These are phyloP conservation scores for Penstemon davidsonii DNA, from an alignment of 257 asterid genomes.

Conservation along the genomic window DNA sequence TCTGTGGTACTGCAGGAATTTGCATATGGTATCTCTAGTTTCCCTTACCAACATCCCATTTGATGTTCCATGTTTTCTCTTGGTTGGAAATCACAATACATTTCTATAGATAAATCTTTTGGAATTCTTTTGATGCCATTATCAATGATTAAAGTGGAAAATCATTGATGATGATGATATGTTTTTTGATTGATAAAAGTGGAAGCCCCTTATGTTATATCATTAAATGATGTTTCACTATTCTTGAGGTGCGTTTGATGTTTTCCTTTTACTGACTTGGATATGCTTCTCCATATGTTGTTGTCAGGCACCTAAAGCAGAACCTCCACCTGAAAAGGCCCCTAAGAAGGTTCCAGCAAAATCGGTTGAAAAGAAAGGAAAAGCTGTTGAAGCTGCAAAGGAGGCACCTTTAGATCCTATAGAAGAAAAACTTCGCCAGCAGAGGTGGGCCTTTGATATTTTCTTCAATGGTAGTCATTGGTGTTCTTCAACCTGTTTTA, in stretches of 20 bases:
- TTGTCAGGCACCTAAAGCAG: conserved; percentile 64
- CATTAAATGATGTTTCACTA: not conserved
- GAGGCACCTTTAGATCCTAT: conserved; percentile 77
- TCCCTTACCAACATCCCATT: not conserved
- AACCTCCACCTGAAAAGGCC: conserved; percentile 60
- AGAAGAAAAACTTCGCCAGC: conserved; percentile 91
- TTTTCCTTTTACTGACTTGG: not conserved
- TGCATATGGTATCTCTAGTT: not conserved
- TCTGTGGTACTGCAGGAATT: not conserved
- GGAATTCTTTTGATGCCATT: not conserved
- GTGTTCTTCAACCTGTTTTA: not conserved
- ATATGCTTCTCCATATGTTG: conserved; percentile 14
- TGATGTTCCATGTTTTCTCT: not conserved
- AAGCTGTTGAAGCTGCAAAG: conserved; percentile 47
- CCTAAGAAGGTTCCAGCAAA: conserved; percentile 62
- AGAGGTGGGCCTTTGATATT: conserved; percentile 47
- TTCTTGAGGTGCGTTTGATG: not conserved
- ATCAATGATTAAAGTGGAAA: not conserved
- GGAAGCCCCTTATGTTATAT: not conserved
- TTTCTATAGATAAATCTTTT: not conserved
- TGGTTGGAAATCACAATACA: not conserved
- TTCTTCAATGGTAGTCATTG: not conserved
- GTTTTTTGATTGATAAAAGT: conserved; percentile 11
- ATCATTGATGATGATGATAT: not conserved
- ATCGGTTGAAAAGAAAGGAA: conserved; percentile 61